Evolutionary conservation across 345 rosid species (phyloP).

Genomic region (Pugionium cornutum): DNA sequence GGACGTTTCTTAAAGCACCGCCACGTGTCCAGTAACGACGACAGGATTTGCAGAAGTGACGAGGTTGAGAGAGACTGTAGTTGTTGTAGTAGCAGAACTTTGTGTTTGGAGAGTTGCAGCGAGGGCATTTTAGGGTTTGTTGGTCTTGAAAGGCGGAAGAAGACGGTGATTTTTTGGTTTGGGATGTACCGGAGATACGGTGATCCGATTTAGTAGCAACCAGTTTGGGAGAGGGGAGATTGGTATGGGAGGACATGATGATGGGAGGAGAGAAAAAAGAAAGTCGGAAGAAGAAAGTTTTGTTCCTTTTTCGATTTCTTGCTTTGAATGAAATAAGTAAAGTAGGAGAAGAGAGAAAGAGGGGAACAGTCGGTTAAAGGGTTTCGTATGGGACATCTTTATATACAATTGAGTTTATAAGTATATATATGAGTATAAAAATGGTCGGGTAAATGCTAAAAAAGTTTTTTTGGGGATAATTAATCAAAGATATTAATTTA

Average conservation of each 20-base stretch:
- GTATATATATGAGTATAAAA: not conserved
- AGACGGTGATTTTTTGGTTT: conserved; percentile 43
- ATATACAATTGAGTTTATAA: conserved; percentile 2
- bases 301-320: conserved; percentile 25
- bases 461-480: not conserved
- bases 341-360: conserved; percentile 24
- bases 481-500: not conserved
- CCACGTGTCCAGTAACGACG: conserved; percentile 89
- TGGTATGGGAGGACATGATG: conserved; percentile 42
- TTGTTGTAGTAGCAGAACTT: conserved; percentile 95
- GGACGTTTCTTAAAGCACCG: conserved; percentile 83
- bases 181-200: conserved; percentile 28
- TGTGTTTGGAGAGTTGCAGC: conserved; percentile 87
- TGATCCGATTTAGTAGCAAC: conserved; percentile 30
- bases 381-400: conserved; percentile 29
- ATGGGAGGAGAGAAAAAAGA: conserved; percentile 15
- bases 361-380: conserved; percentile 33
- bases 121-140: conserved; percentile 65
- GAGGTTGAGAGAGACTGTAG: conserved; percentile 44
- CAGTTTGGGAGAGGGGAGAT: conserved; percentile 34
- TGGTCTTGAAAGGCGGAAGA: conserved; percentile 40
- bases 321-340: conserved; percentile 29
- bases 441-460: not conserved
- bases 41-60: conserved; percentile 83
- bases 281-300: conserved; percentile 1